These are phyloP conservation scores for Piromyces finnis DNA, from an alignment of 192 early-diverging fungal genomes.

Conservation along the genomic window DNA sequence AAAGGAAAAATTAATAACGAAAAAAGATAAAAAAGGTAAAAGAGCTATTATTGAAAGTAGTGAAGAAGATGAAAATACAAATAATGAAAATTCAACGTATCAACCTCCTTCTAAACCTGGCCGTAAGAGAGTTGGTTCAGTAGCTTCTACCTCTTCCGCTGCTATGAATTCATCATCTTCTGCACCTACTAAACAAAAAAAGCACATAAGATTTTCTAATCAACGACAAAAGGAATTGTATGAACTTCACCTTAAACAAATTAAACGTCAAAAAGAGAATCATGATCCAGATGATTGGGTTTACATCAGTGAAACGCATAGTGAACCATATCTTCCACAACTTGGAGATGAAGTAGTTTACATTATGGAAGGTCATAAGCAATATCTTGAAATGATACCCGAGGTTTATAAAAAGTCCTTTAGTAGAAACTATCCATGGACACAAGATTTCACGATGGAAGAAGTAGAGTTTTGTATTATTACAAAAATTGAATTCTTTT, in stretches of 20 bases:
- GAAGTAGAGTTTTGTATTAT: background rate
- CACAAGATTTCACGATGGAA: background rate
- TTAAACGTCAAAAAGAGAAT: background rate
- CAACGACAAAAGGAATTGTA: background rate
- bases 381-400: constrained; percentile 25
- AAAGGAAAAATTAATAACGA: background rate
- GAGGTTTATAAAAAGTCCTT: background rate
- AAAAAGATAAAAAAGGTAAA: background rate
- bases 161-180: no score
- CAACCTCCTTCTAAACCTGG: no score
- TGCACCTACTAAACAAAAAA: background rate
- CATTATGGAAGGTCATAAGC: constrained; percentile 30
- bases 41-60: background rate
- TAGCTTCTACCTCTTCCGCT: background rate
- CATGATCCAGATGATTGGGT: background rate
- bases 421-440: background rate
- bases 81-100: no score
- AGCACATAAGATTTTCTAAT: background rate
- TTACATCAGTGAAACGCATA: background rate
- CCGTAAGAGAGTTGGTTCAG: background rate
- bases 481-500: background rate
- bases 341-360: constrained; percentile 36
- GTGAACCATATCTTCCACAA: constrained; percentile 39
- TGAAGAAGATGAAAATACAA: background rate
- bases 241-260: background rate